phyloP scores from a whole-genome alignment of 352 stramenopile species.

The Pythium rishiriense region DNA sequence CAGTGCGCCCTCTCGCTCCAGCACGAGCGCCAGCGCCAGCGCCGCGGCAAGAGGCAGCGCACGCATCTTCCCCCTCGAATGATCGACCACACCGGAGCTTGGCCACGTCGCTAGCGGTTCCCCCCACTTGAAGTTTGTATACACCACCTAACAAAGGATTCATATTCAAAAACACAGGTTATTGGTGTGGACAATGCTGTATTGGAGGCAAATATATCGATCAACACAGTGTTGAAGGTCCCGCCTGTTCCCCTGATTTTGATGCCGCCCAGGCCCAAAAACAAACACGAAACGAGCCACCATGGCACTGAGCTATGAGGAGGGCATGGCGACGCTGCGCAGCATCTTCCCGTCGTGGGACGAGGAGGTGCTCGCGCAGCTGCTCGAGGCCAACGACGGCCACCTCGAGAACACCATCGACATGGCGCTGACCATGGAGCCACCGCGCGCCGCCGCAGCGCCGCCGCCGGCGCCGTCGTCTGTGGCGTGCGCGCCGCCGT shows the following conservation, averaged over 20 bases:
- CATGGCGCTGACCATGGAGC: constrained; percentile 71
- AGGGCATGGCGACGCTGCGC: constrained; percentile 62
- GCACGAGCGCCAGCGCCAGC: constrained; percentile 17
- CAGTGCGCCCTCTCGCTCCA: constrained; percentile 17
- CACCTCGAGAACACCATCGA: constrained; percentile 78
- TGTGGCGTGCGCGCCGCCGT: background rate
- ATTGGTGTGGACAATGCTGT: background rate
- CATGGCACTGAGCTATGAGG: constrained; percentile 63
- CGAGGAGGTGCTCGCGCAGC: constrained; percentile 46
- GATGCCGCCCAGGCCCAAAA: background rate
- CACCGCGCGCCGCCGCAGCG: constrained; percentile 9
- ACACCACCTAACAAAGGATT: constrained; percentile 12
- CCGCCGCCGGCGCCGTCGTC: constrained; percentile 7
- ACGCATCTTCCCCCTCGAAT: constrained; percentile 7
- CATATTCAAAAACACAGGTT: constrained; percentile 1
- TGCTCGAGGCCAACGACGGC: constrained; percentile 68
- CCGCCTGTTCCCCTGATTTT: constrained; percentile 5
- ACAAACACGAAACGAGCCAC: background rate
- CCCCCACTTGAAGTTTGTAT: constrained; percentile 15
- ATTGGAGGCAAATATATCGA: background rate
- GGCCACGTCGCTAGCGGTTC: constrained; percentile 7
- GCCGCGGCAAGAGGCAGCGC: constrained; percentile 3
- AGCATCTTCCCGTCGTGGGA: constrained; percentile 83
- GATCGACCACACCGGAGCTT: background rate
- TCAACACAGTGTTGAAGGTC: constrained; percentile 15